phyloP scores from a whole-genome alignment of 73 alveolate genomes.

The Diophrys sp. region DNA sequence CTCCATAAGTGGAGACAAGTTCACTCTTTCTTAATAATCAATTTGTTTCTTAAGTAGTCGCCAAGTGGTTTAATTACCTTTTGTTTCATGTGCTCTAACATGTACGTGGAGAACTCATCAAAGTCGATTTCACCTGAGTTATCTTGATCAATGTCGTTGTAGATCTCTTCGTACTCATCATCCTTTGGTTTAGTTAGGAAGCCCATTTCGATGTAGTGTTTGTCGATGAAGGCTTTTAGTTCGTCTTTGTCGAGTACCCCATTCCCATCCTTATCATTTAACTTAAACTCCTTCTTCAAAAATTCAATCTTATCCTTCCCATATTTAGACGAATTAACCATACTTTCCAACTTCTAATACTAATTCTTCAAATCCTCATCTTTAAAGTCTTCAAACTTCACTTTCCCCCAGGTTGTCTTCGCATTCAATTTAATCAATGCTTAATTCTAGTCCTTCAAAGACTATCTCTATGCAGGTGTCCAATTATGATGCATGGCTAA shows the following conservation, averaged over 20 bases:
- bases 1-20: too few relatives aligned
- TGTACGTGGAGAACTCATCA: conserved; percentile 65
- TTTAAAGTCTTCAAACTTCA: conserved; percentile 23
- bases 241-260: conserved; percentile 70
- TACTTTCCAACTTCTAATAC: conserved; percentile 30
- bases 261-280: conserved; percentile 66
- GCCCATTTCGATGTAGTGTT: conserved; percentile 59
- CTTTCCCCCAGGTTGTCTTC: neutral
- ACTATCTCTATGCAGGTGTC: neutral
- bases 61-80: conserved; percentile 34
- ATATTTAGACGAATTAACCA: conserved; percentile 12
- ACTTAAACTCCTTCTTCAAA: conserved; percentile 52
- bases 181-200: conserved; percentile 44
- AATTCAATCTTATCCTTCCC: conserved; percentile 22
- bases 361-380: conserved; percentile 11
- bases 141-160: conserved; percentile 55
- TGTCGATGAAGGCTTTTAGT: conserved; percentile 43
- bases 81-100: conserved; percentile 46
- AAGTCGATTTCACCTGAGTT: conserved; percentile 59
- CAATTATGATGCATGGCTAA: neutral
- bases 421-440: neutral
- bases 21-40: too few relatives aligned
- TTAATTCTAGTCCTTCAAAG: neutral
- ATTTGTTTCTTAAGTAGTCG: too few relatives aligned
- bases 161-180: conserved; percentile 44